Base-by-base conservation (phyloP, 2,329 filamentous ascomycete species). In the Uncinocarpus reesii region DNA sequence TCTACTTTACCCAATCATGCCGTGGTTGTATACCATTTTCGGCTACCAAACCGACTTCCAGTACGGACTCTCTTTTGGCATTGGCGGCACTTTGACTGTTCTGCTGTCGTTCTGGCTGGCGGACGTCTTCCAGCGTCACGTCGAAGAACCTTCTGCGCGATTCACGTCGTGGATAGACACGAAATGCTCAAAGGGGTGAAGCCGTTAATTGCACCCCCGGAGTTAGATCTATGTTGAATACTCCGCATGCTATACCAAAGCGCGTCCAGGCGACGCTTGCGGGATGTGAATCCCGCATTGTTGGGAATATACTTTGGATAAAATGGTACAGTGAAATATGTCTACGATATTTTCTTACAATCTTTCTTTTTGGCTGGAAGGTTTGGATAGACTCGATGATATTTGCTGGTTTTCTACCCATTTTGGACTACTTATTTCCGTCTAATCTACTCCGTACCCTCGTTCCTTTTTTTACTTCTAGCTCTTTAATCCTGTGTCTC, bases 91-190 rank as follows among this genome's bases (percentile, higher is more conserved):
- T 29, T 59, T 68, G 32, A 67, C 66, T 46, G 54, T 70, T 2
- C 56, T 63, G 3, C 45, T 69, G 24, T 61, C 74, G 0, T 65
- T 80, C 7, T 80, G 76, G 71, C 65, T 71, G 4, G 73, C 75
- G 1, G 78, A 82, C 58, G 51, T 81, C 3, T 80, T 80, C 56
- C 80, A 76, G 73, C 68, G 77, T 24, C 62, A 64, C 2, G 68
- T 81, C 4, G 79, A 81, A 59, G 62, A 65, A 3, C 71, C 71
- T 1, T 68, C 71, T 56, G 66, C 76, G 7, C 68, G 66, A 46
- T 70, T 78, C 54, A 71, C 74, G 4, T 65, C 69, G 29, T 74
- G 71, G 67, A 52, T 77, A 20, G 75, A 75, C 24, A 36, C 32
- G 0, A 40, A 42, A 24, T 52, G 50, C 21, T 52, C 46, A 31